These are phyloP conservation scores for Leptographium radiaticola DNA, from an alignment of 2,329 filamentous ascomycete species.

Conservation along the genomic window DNA sequence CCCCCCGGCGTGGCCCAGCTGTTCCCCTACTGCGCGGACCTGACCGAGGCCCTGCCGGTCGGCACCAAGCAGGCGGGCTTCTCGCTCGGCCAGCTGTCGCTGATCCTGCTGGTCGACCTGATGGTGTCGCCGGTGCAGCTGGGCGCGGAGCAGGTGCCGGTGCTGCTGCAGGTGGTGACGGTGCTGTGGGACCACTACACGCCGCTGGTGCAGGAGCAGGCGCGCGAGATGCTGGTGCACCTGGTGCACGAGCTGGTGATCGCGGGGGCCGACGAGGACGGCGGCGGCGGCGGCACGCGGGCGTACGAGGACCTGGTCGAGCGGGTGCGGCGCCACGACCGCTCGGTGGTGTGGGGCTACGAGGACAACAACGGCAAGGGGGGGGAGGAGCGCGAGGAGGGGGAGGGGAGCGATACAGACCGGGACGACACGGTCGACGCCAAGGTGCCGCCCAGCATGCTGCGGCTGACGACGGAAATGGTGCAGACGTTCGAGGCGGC, in stretches of 20 bases:
- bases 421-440: slow-evolving; percentile 13
- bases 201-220: slow-evolving; percentile 87
- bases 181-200: slow-evolving; percentile 98
- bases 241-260: slow-evolving; percentile 93
- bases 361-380: slow-evolving; percentile 78
- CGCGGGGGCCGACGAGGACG: slow-evolving; percentile 57
- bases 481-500: slow-evolving; percentile 74
- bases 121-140: slow-evolving; percentile 88
- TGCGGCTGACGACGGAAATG: slow-evolving; percentile 66
- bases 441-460: slow-evolving; percentile 81
- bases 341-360: slow-evolving; percentile 82
- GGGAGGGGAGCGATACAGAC: background rate
- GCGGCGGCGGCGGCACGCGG: slow-evolving; percentile 35
- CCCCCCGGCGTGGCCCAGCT: background rate
- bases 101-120: slow-evolving; percentile 88
- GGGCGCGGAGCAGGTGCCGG: slow-evolving; percentile 63
- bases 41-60: slow-evolving; percentile 64
- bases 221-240: slow-evolving; percentile 94
- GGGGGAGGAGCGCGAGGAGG: slow-evolving; percentile 30
- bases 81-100: slow-evolving; percentile 80
- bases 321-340: slow-evolving; percentile 69
- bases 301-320: slow-evolving; percentile 83
- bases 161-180: slow-evolving; percentile 79
- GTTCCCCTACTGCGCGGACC: slow-evolving; percentile 81
- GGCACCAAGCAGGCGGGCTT: slow-evolving; percentile 88